Evolutionary conservation across 805 yeast species (phyloP).

Genomic region (Yarrowia porcina): DNA sequence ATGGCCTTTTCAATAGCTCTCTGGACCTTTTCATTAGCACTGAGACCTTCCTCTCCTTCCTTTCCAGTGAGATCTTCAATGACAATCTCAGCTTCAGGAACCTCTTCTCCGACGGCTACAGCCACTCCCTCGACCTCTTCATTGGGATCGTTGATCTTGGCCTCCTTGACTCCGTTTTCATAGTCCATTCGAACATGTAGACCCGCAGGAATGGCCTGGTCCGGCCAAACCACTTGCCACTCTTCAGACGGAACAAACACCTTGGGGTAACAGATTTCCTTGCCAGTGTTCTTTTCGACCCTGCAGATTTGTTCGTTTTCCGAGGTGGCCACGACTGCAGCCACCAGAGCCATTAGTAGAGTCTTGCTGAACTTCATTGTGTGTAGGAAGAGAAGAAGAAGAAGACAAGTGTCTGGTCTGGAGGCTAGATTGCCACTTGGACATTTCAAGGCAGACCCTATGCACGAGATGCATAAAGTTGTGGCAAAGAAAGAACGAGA

Average conservation of each 20-base stretch:
- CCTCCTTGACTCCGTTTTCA: constrained; percentile 66
- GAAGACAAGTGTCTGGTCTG: not conserved
- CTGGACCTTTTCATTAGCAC: constrained; percentile 12
- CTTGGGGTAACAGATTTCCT: constrained; percentile 25
- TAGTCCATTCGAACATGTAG: constrained; percentile 69
- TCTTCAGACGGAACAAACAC: constrained; percentile 57
- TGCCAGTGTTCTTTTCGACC: constrained; percentile 10
- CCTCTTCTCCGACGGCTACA: constrained; percentile 18
- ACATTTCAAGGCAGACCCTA: constrained; percentile 1
- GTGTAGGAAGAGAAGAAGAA: not conserved
- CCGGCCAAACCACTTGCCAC: constrained; percentile 66
- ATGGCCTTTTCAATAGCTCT: constrained; percentile 10
- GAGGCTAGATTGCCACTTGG: constrained; percentile 13
- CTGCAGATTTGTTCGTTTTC: not conserved
- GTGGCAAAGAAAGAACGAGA: not conserved
- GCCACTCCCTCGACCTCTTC: constrained; percentile 25
- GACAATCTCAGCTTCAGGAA: not conserved
- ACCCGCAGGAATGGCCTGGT: constrained; percentile 76
- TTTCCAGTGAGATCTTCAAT: constrained; percentile 15
- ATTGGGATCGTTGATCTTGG: constrained; percentile 51
- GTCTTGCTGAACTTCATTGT: constrained; percentile 22
- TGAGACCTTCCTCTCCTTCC: not conserved
- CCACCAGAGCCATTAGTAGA: constrained; percentile 4
- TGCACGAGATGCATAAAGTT: constrained; percentile 1
- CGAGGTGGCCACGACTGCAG: not conserved